Evolutionary conservation across 1,284 basidiomycete genomes (phyloP).

Genomic region (Fomitopsis palustris): DNA sequence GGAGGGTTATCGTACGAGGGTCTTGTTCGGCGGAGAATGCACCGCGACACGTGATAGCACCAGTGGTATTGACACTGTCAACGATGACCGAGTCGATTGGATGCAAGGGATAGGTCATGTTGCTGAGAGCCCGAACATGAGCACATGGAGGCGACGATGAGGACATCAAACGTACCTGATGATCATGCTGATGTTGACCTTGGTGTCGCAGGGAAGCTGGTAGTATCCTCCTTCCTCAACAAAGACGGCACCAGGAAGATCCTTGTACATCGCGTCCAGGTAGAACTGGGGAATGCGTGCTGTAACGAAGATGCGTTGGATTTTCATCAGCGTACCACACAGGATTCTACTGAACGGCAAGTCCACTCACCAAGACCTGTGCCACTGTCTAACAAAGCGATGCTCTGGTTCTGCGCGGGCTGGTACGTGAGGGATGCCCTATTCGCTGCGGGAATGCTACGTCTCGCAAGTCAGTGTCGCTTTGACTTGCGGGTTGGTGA

Average conservation of each 20-base stretch:
- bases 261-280: constrained; percentile 15
- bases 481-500: too few species aligned
- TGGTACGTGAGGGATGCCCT: background rate
- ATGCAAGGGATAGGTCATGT: background rate
- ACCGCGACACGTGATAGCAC: background rate
- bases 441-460: background rate
- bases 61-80: background rate
- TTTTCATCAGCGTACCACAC: background rate
- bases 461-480: background rate
- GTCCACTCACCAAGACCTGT: constrained; percentile 8
- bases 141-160: background rate
- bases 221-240: constrained; percentile 2
- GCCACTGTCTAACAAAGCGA: constrained; percentile 12
- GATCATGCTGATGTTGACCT: constrained; percentile 14
- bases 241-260: constrained; percentile 12
- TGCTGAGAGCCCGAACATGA: background rate
- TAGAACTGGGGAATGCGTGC: constrained; percentile 9
- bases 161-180: constrained; percentile 12
- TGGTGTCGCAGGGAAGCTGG: constrained; percentile 12
- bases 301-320: background rate
- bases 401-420: background rate
- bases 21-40: background rate
- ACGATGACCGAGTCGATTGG: background rate
- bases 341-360: background rate
- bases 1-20: background rate